These are phyloP conservation scores for Millerago galiae DNA, from an alignment of 805 yeast species.

Conservation along the genomic window DNA sequence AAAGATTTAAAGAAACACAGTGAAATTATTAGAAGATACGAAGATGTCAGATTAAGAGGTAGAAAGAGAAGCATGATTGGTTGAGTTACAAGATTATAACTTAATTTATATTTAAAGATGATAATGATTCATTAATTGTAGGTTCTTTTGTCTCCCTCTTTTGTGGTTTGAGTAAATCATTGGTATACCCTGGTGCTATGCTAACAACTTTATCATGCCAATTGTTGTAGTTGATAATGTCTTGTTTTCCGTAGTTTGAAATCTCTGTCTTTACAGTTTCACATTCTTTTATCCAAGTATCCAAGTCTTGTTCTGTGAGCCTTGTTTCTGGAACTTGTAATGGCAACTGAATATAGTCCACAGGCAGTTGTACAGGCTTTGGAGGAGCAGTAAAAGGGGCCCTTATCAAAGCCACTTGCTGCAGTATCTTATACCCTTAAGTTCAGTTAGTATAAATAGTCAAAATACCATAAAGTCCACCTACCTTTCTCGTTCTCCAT, in stretches of 20 bases:
- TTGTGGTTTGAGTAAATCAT: constrained; percentile 19
- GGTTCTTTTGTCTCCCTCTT: constrained; percentile 4
- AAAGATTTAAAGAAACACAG: constrained; percentile 33
- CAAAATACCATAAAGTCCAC: not conserved
- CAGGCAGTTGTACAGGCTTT: constrained; percentile 45
- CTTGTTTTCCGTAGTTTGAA: constrained; percentile 20
- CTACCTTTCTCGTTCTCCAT: constrained; percentile 11
- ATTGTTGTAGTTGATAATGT: constrained; percentile 20
- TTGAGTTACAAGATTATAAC: constrained; percentile 17
- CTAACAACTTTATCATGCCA: constrained; percentile 28
- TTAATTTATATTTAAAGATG: constrained; percentile 6
- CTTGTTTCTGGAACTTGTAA: constrained; percentile 27
- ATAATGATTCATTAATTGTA: constrained; percentile 15
- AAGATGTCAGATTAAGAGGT: constrained; percentile 85
- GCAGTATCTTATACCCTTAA: constrained; percentile 40
- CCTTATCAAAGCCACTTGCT: constrained; percentile 49
- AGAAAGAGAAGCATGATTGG: constrained; percentile 95
- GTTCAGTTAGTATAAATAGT: not conserved
- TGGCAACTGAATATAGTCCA: constrained; percentile 37
- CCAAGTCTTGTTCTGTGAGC: constrained; percentile 24
- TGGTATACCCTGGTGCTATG: constrained; percentile 40
- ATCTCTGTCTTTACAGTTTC: constrained; percentile 23
- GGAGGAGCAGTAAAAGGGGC: constrained; percentile 50
- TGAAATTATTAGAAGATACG: constrained; percentile 60
- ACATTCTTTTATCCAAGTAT: constrained; percentile 28